Base-by-base conservation (phyloP, 305 asterid species). In the Monarda citriodora region DNA sequence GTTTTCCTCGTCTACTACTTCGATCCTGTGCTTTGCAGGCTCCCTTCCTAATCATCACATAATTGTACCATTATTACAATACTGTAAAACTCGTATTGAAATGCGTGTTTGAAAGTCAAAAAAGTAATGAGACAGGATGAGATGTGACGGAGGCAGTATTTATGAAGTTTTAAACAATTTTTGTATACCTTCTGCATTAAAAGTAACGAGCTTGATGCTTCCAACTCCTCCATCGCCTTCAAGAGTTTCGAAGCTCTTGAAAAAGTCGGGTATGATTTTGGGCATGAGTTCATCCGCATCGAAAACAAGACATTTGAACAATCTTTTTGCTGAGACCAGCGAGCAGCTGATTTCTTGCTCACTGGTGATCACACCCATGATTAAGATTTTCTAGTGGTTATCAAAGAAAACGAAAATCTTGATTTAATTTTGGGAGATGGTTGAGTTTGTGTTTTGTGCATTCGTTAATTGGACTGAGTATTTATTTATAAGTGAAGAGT, bases 141-240 rank as follows among this genome's bases (percentile, higher is more conserved):
- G n/a, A n/a, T n/a, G n/a, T n/a, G n/a, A n/a, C n/a, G n/a, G n/a
- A n/a, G n/a, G n/a, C n/a, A n/a, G n/a, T 26, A 26, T 32, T 3
- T 8, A 31, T 31, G 11, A n/a, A 44, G 4, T 44, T 1, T n/a
- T 8, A n/a, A 26, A 26, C 31, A 2, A 26, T 44, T 6, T 5
- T 50, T 7, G n/a, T n/a, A n/a, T 73, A 69, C 91, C 90, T 74
- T 87, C 83, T 57, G 5, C 61, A 3, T 67, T 51, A 23, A 74
- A 84, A 54, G 71, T 79, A 40, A 74, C 40, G 37, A 63, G 37
- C 42, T 71, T 78, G 65, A 84, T 46, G 69, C 77, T 77, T 66
- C 91, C 93, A 22, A 77, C 79, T 4, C 87, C 93, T 1, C 96
- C 96, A 20, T 82, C 68, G 8, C 96, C 96, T 26, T 82, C 59